Evolutionary conservation across 2,329 filamentous ascomycete species (phyloP).

Genomic region (Neofusicoccum laricinum): DNA sequence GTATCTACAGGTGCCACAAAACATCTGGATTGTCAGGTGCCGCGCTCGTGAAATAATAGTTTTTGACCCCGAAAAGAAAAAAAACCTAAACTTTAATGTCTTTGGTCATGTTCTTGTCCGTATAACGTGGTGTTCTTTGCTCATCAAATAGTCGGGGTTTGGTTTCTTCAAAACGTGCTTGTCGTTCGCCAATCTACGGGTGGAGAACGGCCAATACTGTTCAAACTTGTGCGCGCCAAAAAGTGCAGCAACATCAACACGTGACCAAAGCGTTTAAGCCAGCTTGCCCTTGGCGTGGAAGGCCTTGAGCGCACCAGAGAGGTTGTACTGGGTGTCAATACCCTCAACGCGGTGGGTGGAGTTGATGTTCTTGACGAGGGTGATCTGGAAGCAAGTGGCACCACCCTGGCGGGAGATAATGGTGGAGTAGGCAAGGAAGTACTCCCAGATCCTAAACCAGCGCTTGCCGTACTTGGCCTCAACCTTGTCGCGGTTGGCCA

Average conservation of each 20-base stretch:
- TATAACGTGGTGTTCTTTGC: background rate
- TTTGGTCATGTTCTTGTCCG: background rate
- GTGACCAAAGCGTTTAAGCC: background rate
- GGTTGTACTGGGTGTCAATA: slow-evolving; percentile 64
- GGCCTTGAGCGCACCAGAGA: slow-evolving; percentile 62
- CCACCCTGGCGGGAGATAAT: slow-evolving; percentile 81
- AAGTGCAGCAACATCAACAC: background rate
- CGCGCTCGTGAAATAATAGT: background rate
- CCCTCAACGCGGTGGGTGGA: slow-evolving; percentile 78
- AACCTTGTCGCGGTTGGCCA: slow-evolving; percentile 88
- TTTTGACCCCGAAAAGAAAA: background rate
- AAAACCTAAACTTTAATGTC: background rate
- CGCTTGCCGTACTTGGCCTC: slow-evolving; percentile 90
- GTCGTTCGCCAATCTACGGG: too few relatives aligned
- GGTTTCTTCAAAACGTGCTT: background rate
- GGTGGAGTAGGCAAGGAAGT: slow-evolving; percentile 81
- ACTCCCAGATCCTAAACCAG: slow-evolving; percentile 97
- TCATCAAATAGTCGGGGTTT: background rate
- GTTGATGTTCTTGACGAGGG: slow-evolving; percentile 87
- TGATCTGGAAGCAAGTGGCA: slow-evolving; percentile 85
- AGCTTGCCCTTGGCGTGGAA: slow-evolving; percentile 36
- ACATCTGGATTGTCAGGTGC: background rate
- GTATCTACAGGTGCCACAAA: slow-evolving; percentile 6
- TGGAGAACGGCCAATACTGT: background rate
- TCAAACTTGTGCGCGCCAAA: background rate